phyloP scores from a whole-genome alignment of 208 protist genomes.

The Phytomonas sp. region DNA sequence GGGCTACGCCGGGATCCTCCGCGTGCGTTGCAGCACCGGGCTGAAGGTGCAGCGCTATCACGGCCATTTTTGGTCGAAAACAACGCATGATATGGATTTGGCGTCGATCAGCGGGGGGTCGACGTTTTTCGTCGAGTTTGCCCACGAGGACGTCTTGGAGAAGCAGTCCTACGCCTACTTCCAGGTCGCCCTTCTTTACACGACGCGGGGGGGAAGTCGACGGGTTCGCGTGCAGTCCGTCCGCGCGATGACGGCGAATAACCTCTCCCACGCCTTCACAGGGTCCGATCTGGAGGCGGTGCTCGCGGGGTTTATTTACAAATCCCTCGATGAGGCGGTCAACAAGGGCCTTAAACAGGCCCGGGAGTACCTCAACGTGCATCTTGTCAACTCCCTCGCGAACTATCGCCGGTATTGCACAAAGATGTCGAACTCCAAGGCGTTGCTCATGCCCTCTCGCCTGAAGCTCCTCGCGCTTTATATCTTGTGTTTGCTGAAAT shows the following conservation, averaged over 20 bases:
- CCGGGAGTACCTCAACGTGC: conserved; percentile 34
- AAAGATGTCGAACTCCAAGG: conserved; percentile 13
- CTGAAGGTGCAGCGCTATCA: conserved; percentile 74
- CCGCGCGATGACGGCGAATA: conserved; percentile 30
- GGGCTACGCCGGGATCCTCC: conserved; percentile 89
- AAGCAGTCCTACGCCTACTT: conserved; percentile 70
- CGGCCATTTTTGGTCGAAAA: conserved; percentile 83
- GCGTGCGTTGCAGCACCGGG: conserved; percentile 83
- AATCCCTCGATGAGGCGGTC: conserved; percentile 43
- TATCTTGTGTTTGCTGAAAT: conserved; percentile 73
- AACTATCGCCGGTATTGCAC: conserved; percentile 70
- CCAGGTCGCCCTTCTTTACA: conserved; percentile 92
- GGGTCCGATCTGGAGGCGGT: conserved; percentile 78
- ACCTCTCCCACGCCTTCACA: conserved; percentile 39
- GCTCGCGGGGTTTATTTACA: conserved; percentile 50
- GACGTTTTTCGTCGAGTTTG: conserved; percentile 88
- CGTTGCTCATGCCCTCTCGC: conserved; percentile 88
- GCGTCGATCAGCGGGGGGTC: conserved; percentile 57
- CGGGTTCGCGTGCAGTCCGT: conserved; percentile 86
- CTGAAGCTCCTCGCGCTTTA: conserved; percentile 91
- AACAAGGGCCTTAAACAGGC: conserved; percentile 73
- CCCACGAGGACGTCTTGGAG: conserved; percentile 78
- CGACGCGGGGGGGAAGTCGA: conserved; percentile 73
- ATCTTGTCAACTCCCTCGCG: conserved; percentile 59
- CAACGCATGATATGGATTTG: conserved; percentile 87